Evolutionary conservation across 768 basidiomycete genomes (phyloP), one percentile per base, ranked within the genome.

Genomic region (Pulveroboletus sp.): DNA sequence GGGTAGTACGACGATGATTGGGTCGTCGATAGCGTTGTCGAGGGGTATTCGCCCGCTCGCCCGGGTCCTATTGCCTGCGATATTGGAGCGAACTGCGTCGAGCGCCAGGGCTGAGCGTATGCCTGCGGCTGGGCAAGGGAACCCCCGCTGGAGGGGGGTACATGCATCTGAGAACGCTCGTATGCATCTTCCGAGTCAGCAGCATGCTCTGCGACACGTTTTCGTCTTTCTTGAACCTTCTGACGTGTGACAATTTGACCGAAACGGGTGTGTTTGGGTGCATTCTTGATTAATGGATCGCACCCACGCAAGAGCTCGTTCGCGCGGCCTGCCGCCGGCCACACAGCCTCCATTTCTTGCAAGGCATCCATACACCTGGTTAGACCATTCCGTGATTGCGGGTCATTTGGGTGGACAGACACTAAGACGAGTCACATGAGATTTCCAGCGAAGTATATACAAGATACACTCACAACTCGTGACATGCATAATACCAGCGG

Each of bases 401-500:
- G 85, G 57, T 90, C 85, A 35, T 73, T 67, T 2, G 84, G 80
- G 63, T 81, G 78, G 11, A 77, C 70, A 17, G 79, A 82, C 37
- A 89, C 88, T 63, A 84, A 55, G 6, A 43, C 18, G 30, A 37
- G 18, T 31, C 27, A 37, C 33, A 42, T 59, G 39, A 51, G 50
- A 49, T 21, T 4, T 21, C 33, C 17, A 6, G 14, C 9, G 27
- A 31, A 49, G 10, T 13, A 39, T 33, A 45, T 18, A 24, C 24
- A 43, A 6, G 4, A 17, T 26, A 17, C 1, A 77, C 87, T 57
- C 60, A 91, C 88, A 66, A 36, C 73, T 82, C 2, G 81, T 81
- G 40, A 87, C 79, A 58, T 90, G 89, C 84, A 86, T 88, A 46
- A 90, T 80, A 49, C 80, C 80, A 14, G 87, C 86, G 3, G 84